Percentiles rank a stretch among this genome's conserved stretches.
Conservation (phyloP, 2,329 filamentous ascomycete genomes). For the Arthrobotrys entomopaga region DNA sequence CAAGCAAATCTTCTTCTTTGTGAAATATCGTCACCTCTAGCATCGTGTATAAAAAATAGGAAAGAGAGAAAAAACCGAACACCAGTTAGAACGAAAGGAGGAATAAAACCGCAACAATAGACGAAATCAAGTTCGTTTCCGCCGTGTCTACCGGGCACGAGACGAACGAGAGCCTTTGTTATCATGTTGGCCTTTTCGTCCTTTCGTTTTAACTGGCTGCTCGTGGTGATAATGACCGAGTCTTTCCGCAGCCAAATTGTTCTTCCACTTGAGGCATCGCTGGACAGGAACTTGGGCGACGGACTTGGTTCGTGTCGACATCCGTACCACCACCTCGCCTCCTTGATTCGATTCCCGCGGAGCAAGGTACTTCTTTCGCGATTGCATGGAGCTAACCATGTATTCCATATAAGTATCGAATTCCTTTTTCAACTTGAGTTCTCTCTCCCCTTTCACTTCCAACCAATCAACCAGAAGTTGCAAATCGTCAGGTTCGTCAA, state of each 20-base stretch:
- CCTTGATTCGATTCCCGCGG: slow-evolving; percentile 65
- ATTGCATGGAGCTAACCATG: slow-evolving; percentile 82
- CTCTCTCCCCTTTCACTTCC: slow-evolving; percentile 84
- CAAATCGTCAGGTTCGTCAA: slow-evolving; percentile 80
- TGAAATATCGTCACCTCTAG: too few relatives aligned
- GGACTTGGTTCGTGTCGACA: slow-evolving; percentile 73
- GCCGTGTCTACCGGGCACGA: slow-evolving; percentile 36
- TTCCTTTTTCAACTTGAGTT: slow-evolving; percentile 88
- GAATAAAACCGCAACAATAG: slow-evolving; percentile 9
- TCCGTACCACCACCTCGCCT: slow-evolving; percentile 66
- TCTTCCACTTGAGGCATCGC: slow-evolving; percentile 74
- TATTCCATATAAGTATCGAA: slow-evolving; percentile 78
- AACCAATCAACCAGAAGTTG: slow-evolving; percentile 87
- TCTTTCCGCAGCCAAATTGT: slow-evolving; percentile 70
- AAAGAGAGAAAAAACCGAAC: slow-evolving; percentile 2
- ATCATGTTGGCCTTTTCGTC: slow-evolving; percentile 41
- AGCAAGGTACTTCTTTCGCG: slow-evolving; percentile 77
- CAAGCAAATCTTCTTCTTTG: too few relatives aligned
- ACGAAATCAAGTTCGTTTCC: slow-evolving; percentile 6
- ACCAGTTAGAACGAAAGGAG: neutral
- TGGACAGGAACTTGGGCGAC: slow-evolving; percentile 68
- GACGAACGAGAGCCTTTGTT: slow-evolving; percentile 32
- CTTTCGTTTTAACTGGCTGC: slow-evolving; percentile 65
- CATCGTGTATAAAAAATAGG: neutral
- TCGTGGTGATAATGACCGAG: slow-evolving; percentile 72